phyloP scores from a whole-genome alignment of 768 basidiomycete genomes.

The Leucocoprinus leucothites region DNA sequence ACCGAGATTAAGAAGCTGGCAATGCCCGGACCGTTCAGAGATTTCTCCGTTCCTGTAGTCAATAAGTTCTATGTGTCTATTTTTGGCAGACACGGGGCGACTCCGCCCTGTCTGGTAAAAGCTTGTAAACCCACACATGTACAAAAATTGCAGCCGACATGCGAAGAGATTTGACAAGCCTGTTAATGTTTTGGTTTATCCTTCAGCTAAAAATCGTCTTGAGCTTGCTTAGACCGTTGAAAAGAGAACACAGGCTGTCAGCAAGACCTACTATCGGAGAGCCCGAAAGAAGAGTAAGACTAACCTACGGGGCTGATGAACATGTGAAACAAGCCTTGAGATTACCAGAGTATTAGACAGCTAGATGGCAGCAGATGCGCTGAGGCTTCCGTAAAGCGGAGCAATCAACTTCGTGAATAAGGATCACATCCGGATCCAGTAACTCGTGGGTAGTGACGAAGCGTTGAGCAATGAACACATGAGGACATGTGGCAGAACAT shows the following conservation, averaged over 20 bases:
- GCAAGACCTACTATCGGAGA: not conserved
- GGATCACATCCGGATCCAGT: not conserved
- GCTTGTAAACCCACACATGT: too few relatives aligned
- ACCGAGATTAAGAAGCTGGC: constrained; percentile 18
- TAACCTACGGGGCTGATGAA: too few relatives aligned
- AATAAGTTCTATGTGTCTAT: not conserved
- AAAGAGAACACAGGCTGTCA: too few relatives aligned
- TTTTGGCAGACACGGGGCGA: not conserved
- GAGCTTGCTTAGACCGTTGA: too few relatives aligned
- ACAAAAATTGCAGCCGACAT: too few relatives aligned
- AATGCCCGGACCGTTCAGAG: constrained; percentile 21
- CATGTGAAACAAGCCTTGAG: too few relatives aligned
- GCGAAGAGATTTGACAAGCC: too few relatives aligned
- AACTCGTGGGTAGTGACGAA: constrained; percentile 1
- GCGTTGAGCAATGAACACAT: not conserved
- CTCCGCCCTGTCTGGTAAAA: too few relatives aligned
- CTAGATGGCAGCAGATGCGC: not conserved
- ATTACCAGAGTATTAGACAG: not conserved
- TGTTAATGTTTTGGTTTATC: too few relatives aligned
- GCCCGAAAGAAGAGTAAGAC: not conserved
- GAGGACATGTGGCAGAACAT: not conserved
- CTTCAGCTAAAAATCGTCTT: too few relatives aligned
- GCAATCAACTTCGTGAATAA: not conserved
- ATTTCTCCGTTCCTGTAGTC: constrained; percentile 3
- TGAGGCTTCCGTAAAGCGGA: not conserved